These are phyloP conservation scores for Pisolithus marmoratus DNA, from an alignment of 768 basidiomycete species.

Conservation along the genomic window DNA sequence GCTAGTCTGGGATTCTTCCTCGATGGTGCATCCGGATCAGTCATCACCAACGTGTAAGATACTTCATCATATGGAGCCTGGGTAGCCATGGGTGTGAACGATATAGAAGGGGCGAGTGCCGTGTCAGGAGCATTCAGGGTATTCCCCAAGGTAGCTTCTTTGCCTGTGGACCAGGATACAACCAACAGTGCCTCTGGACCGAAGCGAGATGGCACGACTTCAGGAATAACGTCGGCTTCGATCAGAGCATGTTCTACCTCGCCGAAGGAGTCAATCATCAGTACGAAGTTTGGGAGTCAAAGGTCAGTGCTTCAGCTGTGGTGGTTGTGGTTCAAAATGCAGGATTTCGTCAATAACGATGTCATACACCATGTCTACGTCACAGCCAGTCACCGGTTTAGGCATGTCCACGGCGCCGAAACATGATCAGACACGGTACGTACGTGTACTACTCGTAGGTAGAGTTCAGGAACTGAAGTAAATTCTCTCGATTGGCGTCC, in stretches of 20 bases:
- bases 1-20: constrained; percentile 41
- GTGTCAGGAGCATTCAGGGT: constrained; percentile 33
- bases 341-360: not conserved
- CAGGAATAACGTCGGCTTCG: constrained; percentile 22
- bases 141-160: constrained; percentile 34
- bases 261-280: constrained; percentile 19
- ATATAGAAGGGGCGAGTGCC: constrained; percentile 45
- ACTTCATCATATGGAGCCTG: constrained; percentile 27
- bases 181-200: constrained; percentile 23
- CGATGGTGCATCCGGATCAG: constrained; percentile 56
- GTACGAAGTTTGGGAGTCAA: not conserved
- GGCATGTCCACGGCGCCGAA: not conserved
- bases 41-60: constrained; percentile 51
- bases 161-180: constrained; percentile 24
- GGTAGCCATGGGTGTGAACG: constrained; percentile 37
- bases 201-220: constrained; percentile 26
- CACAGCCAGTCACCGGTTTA: not conserved
- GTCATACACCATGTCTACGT: not conserved
- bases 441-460: constrained; percentile 27
- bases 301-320: not conserved
- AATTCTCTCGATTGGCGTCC: constrained; percentile 49
- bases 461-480: constrained; percentile 53
- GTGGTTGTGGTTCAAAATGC: not conserved
- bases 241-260: constrained; percentile 12
- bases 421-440: not conserved